Evolutionary conservation across 2,329 filamentous ascomycete genomes (phyloP).

Genomic region (Botrytis galanthina): DNA sequence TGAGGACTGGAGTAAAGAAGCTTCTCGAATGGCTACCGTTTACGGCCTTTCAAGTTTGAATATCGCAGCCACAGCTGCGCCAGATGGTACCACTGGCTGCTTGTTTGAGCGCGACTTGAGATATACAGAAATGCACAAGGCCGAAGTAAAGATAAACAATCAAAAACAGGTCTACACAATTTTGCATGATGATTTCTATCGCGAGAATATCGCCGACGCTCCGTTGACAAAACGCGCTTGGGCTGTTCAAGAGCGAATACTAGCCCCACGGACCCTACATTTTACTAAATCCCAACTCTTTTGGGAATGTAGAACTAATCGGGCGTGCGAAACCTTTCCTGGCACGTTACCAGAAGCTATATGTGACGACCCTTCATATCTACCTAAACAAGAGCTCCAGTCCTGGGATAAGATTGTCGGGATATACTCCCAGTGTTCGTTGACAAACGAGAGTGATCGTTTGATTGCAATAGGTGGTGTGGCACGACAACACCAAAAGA

Average conservation of each 20-base stretch:
- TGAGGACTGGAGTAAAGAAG: not conserved
- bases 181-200: accelerated
- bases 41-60: not conserved
- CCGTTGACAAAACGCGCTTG: not conserved
- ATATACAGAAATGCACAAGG: accelerated
- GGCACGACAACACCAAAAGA: no score
- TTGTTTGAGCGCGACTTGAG: not conserved
- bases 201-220: accelerated
- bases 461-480: no score
- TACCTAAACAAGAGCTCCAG: no score
- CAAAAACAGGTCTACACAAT: no score
- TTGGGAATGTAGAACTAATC: not conserved
- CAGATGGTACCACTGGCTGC: not conserved
- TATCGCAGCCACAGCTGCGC: not conserved
- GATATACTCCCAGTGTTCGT: accelerated
- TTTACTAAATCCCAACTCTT: not conserved
- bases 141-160: no score
- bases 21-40: not conserved
- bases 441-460: no score
- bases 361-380: accelerated
- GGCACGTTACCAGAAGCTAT: not conserved
- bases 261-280: not conserved
- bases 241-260: not conserved
- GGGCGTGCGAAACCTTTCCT: not conserved
- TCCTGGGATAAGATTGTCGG: no score